Conservation (phyloP, 495 filamentous ascomycete genomes). For the Talaromyces borbonicus region DNA sequence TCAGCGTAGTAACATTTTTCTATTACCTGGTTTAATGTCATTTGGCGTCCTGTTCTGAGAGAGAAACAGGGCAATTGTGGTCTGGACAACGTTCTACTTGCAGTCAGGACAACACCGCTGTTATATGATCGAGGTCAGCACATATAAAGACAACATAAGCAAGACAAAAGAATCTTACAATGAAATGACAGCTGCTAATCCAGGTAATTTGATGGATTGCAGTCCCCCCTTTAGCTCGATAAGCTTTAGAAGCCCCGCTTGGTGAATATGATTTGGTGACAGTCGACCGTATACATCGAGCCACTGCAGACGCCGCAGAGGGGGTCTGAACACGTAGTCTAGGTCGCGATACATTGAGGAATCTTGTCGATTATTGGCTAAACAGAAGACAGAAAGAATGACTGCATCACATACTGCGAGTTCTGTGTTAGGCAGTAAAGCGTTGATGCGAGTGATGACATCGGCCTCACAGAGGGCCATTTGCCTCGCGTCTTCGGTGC, state of each 20-base stretch:
- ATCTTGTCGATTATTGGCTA: slow-evolving; percentile 28
- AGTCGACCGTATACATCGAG: slow-evolving; percentile 31
- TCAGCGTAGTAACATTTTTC: too few species aligned
- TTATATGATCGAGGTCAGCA: too few species aligned
- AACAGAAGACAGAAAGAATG: slow-evolving; percentile 29
- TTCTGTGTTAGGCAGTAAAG: slow-evolving; percentile 21
- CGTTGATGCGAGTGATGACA: slow-evolving; percentile 27
- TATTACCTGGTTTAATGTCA: too few species aligned
- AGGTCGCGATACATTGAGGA: slow-evolving; percentile 4
- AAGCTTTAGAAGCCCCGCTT: slow-evolving; percentile 25
- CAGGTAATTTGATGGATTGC: slow-evolving; percentile 20
- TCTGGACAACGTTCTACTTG: slow-evolving; percentile 16
- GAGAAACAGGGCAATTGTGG: slow-evolving; percentile 28
- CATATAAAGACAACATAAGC: not conserved
- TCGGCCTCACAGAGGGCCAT: slow-evolving; percentile 25
- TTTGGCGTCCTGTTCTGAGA: too few species aligned
- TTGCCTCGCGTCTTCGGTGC: slow-evolving; percentile 16
- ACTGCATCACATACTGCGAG: slow-evolving; percentile 27
- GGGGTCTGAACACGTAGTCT: slow-evolving; percentile 24
- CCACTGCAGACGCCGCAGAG: slow-evolving; percentile 32
- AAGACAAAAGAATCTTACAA: slow-evolving; percentile 19
- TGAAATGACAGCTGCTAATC: slow-evolving; percentile 23
- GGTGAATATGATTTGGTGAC: slow-evolving; percentile 28
- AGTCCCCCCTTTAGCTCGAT: slow-evolving; percentile 29
- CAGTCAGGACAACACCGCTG: too few species aligned